Evolutionary conservation across 176 grass and related monocot genomes (phyloP).

Genomic region (Typha latifolia): DNA sequence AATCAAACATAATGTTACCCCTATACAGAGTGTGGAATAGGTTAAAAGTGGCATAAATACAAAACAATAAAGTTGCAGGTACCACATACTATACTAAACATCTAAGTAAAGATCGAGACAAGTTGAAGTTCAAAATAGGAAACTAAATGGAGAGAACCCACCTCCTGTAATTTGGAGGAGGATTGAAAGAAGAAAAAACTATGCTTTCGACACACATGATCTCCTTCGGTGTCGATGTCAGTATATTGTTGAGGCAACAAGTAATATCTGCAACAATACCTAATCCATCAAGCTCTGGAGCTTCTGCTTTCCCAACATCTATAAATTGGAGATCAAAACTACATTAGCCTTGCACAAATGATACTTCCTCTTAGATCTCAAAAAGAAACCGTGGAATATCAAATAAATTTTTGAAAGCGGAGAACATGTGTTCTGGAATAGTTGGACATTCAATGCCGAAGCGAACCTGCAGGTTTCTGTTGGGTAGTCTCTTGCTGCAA

Average conservation of each 20-base stretch:
- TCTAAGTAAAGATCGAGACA: neutral
- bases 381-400: no score
- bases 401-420: no score
- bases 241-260: constrained; percentile 44
- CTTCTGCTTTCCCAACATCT: constrained; percentile 61
- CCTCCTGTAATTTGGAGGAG: constrained; percentile 92
- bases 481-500: constrained; percentile 76
- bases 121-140: neutral
- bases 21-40: no score
- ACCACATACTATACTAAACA: neutral
- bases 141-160: constrained; percentile 21
- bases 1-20: no score
- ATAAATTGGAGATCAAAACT: constrained; percentile 14
- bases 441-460: neutral
- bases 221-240: constrained; percentile 43
- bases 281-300: constrained; percentile 81
- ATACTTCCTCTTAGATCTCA: neutral
- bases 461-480: constrained; percentile 59
- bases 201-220: constrained; percentile 81
- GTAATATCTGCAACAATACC: constrained; percentile 72
- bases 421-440: no score
- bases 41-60: no score
- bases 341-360: constrained; percentile 6
- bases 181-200: constrained; percentile 90
- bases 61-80: no score